Percentiles rank a stretch among this genome's conserved stretches.
Conservation (phyloP, 1,284 basidiomycete genomes). For the Cystobasidium slooffiae region DNA sequence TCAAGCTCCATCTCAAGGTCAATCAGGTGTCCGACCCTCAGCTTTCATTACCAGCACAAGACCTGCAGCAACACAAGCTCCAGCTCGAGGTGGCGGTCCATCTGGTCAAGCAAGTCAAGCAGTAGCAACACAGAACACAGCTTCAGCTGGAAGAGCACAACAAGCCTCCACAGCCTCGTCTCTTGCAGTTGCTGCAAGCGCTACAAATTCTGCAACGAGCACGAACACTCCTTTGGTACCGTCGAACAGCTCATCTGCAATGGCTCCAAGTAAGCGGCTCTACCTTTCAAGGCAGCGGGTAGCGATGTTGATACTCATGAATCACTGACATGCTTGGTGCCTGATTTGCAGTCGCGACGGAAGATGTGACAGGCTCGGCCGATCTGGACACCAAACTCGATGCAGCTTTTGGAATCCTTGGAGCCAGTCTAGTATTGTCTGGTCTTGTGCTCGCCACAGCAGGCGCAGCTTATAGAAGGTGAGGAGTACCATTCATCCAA, state of each 20-base stretch:
- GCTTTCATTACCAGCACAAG: slow-evolving; percentile 11
- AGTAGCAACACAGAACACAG: slow-evolving; percentile 1
- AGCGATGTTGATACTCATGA: background rate
- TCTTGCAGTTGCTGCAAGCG: background rate
- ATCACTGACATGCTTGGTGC: background rate
- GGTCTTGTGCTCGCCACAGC: slow-evolving; percentile 81
- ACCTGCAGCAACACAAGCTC: background rate
- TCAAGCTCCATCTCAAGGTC: background rate
- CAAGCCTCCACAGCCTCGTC: background rate
- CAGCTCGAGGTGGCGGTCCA: background rate
- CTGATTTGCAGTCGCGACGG: background rate
- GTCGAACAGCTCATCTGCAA: slow-evolving; percentile 3
- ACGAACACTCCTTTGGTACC: slow-evolving; percentile 1
- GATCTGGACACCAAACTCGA: slow-evolving; percentile 75
- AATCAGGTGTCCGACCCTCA: background rate
- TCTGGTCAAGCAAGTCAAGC: slow-evolving; percentile 7
- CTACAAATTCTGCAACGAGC: background rate
- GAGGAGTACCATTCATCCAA: background rate
- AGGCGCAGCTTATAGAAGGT: slow-evolving; percentile 65
- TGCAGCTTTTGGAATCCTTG: slow-evolving; percentile 85
- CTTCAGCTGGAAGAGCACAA: background rate
- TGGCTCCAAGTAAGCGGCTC: background rate
- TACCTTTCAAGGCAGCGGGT: background rate
- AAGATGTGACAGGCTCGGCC: slow-evolving; percentile 3
- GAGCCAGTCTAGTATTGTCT: slow-evolving; percentile 82